Conservation (phyloP, 129 eudicot genomes). For the Calendula officinalis region DNA sequence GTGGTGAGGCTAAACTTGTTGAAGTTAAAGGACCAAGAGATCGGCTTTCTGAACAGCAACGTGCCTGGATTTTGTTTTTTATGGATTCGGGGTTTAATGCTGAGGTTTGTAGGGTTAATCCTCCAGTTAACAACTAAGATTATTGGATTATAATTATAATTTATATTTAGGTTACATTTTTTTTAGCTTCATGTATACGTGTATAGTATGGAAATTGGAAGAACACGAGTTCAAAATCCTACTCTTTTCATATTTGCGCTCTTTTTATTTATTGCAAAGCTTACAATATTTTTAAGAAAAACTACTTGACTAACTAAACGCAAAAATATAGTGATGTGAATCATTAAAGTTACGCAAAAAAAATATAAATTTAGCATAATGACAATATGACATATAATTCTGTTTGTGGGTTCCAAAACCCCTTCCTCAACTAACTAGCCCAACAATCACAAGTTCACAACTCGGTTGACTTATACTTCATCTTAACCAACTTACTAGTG, state of each 20-base stretch:
- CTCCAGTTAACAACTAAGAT: slow-evolving; percentile 39
- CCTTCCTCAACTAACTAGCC: slow-evolving; percentile 35
- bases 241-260: not conserved
- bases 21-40: slow-evolving; percentile 97
- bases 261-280: no score
- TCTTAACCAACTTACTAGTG: slow-evolving; percentile 58
- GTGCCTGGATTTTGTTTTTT: slow-evolving; percentile 80
- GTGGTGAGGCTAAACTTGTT: slow-evolving; percentile 93
- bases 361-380: slow-evolving; percentile 23
- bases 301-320: slow-evolving; percentile 1
- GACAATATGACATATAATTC: slow-evolving; percentile 31
- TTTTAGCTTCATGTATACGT: not conserved
- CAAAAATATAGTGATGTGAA: slow-evolving; percentile 30
- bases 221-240: not conserved
- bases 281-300: not conserved
- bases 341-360: slow-evolving; percentile 23
- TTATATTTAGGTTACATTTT: not conserved
- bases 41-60: slow-evolving; percentile 90
- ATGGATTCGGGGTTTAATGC: slow-evolving; percentile 86
- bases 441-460: slow-evolving; percentile 35
- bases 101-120: slow-evolving; percentile 83
- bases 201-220: not conserved
- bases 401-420: slow-evolving; percentile 15
- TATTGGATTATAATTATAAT: not conserved
- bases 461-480: slow-evolving; percentile 73